phyloP scores from a whole-genome alignment of 2,329 filamentous ascomycete species.

The Claviceps digitariae region DNA sequence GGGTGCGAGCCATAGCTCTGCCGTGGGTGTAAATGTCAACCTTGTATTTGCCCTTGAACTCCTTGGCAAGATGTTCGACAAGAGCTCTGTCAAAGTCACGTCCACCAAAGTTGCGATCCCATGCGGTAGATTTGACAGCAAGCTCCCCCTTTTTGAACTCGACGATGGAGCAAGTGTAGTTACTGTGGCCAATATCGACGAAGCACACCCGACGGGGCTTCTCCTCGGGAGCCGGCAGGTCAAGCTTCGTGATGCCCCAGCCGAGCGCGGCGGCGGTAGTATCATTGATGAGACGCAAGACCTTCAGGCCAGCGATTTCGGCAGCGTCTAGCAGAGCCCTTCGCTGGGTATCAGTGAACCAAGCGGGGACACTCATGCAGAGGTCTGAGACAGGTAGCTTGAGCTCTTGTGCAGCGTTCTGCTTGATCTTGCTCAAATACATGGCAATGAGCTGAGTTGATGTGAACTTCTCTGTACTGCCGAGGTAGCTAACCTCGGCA shows the following conservation, averaged over 20 bases:
- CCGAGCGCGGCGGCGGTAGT: slow-evolving; percentile 91
- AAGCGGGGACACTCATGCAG: slow-evolving; percentile 86
- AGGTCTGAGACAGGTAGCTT: slow-evolving; percentile 86
- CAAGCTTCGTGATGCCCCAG: slow-evolving; percentile 95
- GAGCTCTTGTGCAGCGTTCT: slow-evolving; percentile 74
- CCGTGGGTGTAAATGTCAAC: slow-evolving; percentile 84
- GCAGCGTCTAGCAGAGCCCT: slow-evolving; percentile 79
- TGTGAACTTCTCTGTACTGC: slow-evolving; percentile 93
- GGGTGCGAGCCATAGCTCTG: slow-evolving; percentile 78
- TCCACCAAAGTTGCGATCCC: slow-evolving; percentile 92
- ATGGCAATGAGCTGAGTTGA: slow-evolving; percentile 87
- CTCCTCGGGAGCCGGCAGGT: slow-evolving; percentile 79
- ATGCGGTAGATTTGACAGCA: slow-evolving; percentile 81
- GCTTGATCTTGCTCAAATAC: slow-evolving; percentile 90
- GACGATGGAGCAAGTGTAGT: slow-evolving; percentile 87
- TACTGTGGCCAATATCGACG: slow-evolving; percentile 90
- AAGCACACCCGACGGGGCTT: slow-evolving; percentile 84
- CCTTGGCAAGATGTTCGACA: slow-evolving; percentile 84
- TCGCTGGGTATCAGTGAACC: slow-evolving; percentile 94
- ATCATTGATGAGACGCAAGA: slow-evolving; percentile 92
- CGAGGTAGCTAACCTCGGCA: slow-evolving; percentile 83
- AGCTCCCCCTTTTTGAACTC: slow-evolving; percentile 97
- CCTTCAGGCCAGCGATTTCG: slow-evolving; percentile 85
- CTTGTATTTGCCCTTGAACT: slow-evolving; percentile 97
- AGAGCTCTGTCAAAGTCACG: slow-evolving; percentile 94